Conservation (phyloP, 73 alveolate genomes). For the Tetrahymena malaccensis region DNA sequence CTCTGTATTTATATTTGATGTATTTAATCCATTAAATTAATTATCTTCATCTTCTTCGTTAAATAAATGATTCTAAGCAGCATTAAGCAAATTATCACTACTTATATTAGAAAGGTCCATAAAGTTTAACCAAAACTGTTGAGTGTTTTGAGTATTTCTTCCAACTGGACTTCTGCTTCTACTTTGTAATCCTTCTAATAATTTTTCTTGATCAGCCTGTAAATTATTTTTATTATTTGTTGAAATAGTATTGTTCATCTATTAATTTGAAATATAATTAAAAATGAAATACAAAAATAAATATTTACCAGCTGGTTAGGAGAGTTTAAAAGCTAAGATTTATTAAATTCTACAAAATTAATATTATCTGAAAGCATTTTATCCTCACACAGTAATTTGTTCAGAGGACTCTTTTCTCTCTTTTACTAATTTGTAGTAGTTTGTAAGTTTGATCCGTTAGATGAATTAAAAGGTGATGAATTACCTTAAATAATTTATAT, state of each 20-base stretch:
- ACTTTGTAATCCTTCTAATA: neutral
- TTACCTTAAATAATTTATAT: neutral
- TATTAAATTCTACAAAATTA: neutral
- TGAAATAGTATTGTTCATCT: neutral
- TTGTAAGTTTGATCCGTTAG: neutral
- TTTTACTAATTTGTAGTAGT: neutral
- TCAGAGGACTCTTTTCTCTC: neutral
- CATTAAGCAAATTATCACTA: neutral
- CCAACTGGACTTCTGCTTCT: neutral
- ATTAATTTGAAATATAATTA: neutral
- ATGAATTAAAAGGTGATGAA: neutral
- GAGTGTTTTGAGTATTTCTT: neutral
- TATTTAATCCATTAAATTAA: neutral
- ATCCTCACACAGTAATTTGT: neutral
- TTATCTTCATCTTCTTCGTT: neutral
- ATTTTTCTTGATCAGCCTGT: neutral
- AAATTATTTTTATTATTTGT: neutral
- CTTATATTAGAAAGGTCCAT: neutral
- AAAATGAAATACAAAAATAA: neutral
- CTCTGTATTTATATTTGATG: neutral
- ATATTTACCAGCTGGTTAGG: neutral
- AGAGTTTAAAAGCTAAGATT: neutral
- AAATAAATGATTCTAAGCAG: neutral
- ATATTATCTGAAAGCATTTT: neutral
- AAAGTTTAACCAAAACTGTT: neutral